Percentiles rank a stretch among this genome's conserved stretches.
These are phyloP conservation scores for Begonia peltatifolia DNA, from an alignment of 306 rosid species.

Conservation along the genomic window DNA sequence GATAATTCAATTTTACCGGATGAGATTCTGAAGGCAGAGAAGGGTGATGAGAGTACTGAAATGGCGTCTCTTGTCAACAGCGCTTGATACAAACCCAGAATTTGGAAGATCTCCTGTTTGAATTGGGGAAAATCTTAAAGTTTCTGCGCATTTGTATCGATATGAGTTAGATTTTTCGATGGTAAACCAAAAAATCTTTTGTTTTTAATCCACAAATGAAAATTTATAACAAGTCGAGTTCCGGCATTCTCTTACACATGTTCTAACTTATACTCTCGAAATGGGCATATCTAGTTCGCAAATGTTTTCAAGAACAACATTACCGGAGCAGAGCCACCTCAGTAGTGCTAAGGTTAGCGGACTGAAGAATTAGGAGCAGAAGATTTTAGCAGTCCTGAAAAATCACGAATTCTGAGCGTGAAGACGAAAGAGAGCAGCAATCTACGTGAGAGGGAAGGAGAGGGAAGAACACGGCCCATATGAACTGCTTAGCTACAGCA, in stretches of 20 bases:
- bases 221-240: not conserved
- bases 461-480: too few species aligned
- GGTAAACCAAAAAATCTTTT: not conserved
- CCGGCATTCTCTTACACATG: not conserved
- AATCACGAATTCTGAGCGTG: too few species aligned
- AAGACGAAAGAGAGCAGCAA: too few species aligned
- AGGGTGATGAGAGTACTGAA: conserved; percentile 22
- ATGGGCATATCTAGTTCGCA: too few species aligned
- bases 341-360: too few species aligned
- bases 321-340: too few species aligned
- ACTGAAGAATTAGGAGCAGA: too few species aligned
- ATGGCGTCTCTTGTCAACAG: conserved; percentile 50
- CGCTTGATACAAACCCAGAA: conserved; percentile 4
- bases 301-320: too few species aligned
- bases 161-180: not conserved
- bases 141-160: not conserved
- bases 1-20: conserved; percentile 36
- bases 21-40: conserved; percentile 23
- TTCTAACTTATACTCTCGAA: too few species aligned
- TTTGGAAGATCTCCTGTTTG: not conserved
- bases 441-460: too few species aligned
- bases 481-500: too few species aligned
- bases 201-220: not conserved
- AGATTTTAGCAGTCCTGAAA: too few species aligned
- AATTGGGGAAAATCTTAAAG: not conserved